Evolutionary conservation across 1,284 basidiomycete genomes (phyloP), one percentile per base, ranked within the genome.

Genomic region (Agroathelia rolfsii): DNA sequence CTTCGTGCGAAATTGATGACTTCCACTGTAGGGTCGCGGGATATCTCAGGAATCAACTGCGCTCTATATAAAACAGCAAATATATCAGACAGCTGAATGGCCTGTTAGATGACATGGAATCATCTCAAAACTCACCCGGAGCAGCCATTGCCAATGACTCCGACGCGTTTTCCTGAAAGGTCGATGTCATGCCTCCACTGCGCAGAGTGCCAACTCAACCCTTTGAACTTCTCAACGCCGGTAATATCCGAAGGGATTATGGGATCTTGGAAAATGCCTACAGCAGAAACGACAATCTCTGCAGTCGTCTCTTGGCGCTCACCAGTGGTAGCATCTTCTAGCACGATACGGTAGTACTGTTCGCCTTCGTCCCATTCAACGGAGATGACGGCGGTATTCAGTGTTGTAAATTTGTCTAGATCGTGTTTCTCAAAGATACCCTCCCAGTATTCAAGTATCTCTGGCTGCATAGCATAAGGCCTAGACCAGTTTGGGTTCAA

Each of bases 71-170:
- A 35, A 23, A 18, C 29, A 33, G 24, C 36, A 19, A 36, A 35
- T 25, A 27, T 36, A 41, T 7, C 22, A 14, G 21, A 12, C 17
- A 32, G 30, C 2, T 35, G 28, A 14, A 22, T 14, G 16, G 28
- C 36, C 39, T 25, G 31, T 40, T 33, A 35, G 30, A 35, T 26
- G 37, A 38, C 40, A 36, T 25, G 24, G 7, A 24, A n/a, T n/a
- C n/a, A n/a, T n/a, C n/a, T n/a, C 28, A 41, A 27, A 35, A 55
- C 59, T 50, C 49, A 66, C 72, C 62, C 64, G 45, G 74, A 66
- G 52, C 70, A 75, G 3, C 75, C 77, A 43, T 76, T 76, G 13
- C 76, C 77, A 44, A 79, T 66, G n/a, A 80, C 66, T 3, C 66
- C 74, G 2, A 78, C 64, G 17, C 60, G 55, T 49, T 76, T 75